Evolutionary conservation across 1,284 basidiomycete species (phyloP).

Genomic region (Cystobasidium slooffiae): DNA sequence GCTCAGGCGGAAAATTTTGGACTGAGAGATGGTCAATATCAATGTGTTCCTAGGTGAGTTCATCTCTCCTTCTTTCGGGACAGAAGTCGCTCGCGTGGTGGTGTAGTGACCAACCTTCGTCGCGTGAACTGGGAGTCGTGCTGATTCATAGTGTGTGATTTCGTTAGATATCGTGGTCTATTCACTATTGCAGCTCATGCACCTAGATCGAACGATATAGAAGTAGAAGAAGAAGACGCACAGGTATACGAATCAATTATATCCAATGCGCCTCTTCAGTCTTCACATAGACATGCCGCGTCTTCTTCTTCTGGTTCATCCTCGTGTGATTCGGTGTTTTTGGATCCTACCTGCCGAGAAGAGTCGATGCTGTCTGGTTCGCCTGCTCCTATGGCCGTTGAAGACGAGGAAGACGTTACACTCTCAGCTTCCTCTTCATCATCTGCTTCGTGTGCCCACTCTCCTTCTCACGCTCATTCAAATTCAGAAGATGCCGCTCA

Average conservation of each 20-base stretch:
- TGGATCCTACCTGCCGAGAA: constrained; percentile 2
- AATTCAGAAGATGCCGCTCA: not conserved
- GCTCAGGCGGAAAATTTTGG: constrained; percentile 79
- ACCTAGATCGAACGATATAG: not conserved
- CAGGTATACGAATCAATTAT: too few species aligned
- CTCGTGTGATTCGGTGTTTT: constrained; percentile 8
- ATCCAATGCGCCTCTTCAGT: too few species aligned
- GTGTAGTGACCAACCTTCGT: too few species aligned
- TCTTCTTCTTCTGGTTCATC: not conserved
- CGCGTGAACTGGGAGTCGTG: too few species aligned
- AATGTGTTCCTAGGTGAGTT: constrained; percentile 50
- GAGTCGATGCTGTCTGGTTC: not conserved
- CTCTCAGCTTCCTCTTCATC: not conserved
- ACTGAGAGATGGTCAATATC: constrained; percentile 54
- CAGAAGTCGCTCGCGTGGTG: too few species aligned
- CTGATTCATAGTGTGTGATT: not conserved
- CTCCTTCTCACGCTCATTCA: not conserved
- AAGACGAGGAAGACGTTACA: too few species aligned
- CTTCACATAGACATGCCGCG: not conserved
- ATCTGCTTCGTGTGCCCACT: not conserved
- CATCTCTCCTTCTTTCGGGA: too few species aligned
- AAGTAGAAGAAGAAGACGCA: constrained; percentile 8
- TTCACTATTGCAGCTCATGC: constrained; percentile 28
- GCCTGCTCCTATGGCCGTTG: too few species aligned
- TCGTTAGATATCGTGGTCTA: constrained; percentile 29